phyloP scores from a whole-genome alignment of 805 yeast species.

The Scheffersomyces coipomensis region DNA sequence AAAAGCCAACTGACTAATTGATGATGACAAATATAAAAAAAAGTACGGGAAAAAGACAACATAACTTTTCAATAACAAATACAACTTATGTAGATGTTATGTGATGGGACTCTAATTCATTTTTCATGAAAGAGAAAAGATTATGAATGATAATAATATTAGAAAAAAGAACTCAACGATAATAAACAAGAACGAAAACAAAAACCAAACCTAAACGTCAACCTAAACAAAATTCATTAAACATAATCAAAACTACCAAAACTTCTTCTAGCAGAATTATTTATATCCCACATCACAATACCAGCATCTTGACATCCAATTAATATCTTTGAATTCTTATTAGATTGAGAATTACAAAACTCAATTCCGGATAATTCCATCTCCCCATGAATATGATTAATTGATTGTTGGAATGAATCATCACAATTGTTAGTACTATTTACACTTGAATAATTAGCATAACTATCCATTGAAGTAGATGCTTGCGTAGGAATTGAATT shows the following conservation, averaged over 20 bases:
- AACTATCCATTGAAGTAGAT: not conserved
- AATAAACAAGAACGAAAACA: constrained; percentile 14
- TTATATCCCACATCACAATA: constrained; percentile 38
- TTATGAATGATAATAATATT: no score
- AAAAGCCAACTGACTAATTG: no score
- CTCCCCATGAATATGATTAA: constrained; percentile 40
- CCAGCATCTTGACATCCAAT: constrained; percentile 45
- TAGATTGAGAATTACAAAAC: constrained; percentile 18
- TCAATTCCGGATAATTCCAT: constrained; percentile 43
- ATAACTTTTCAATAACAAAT: no score
- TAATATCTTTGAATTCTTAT: constrained; percentile 22
- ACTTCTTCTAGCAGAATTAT: constrained; percentile 35
- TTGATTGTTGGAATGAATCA: constrained; percentile 10
- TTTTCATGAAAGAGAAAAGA: no score
- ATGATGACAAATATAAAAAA: no score
- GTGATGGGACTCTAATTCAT: no score
- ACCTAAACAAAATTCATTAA: constrained; percentile 8
- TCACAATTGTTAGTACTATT: constrained; percentile 9
- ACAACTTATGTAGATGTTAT: no score
- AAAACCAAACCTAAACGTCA: constrained; percentile 56
- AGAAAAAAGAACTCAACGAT: no score
- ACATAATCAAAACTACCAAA: constrained; percentile 37
- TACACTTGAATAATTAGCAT: not conserved
- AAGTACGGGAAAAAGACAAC: no score
- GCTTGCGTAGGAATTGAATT: not conserved